Conservation (phyloP, 2,329 filamentous ascomycete species). For the Trichophyton verrucosum region DNA sequence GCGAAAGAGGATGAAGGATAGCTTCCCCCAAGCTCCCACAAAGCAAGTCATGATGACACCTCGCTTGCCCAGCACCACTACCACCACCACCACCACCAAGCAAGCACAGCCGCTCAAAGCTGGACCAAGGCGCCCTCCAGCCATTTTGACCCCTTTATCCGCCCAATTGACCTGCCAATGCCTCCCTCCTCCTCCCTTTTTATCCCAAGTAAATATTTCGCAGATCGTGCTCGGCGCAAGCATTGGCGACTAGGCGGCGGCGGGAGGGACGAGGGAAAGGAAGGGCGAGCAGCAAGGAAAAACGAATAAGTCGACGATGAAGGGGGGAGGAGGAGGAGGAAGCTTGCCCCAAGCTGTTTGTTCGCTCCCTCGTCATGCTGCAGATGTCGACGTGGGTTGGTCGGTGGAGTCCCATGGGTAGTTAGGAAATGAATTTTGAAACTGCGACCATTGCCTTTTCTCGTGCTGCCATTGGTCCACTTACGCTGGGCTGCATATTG, state of each 20-base stretch:
- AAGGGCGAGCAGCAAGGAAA: too few species aligned
- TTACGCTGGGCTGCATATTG: not conserved
- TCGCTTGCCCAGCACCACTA: not conserved
- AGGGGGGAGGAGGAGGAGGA: not conserved
- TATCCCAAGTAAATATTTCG: not conserved
- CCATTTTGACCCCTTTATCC: not conserved
- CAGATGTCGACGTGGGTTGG: not conserved
- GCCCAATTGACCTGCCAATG: not conserved
- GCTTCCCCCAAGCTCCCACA: not conserved
- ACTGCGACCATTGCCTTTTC: conserved; percentile 1
- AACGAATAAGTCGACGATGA: not conserved
- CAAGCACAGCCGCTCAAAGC: not conserved
- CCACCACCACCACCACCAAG: too few species aligned
- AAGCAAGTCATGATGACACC: not conserved
- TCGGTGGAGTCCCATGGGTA: not conserved
- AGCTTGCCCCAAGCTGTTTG: conserved; percentile 1
- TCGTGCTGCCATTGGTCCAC: not conserved
- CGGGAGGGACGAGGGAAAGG: not conserved
- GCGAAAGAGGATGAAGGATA: not conserved
- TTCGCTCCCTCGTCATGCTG: not conserved
- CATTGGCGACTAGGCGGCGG: not conserved
- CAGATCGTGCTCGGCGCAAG: conserved; percentile 1
- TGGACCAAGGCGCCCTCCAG: not conserved
- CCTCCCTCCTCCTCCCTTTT: not conserved
- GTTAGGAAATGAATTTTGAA: not conserved